A percentile compares a stretch with the other conserved stretches of the same genome.
Conservation (phyloP, 2,329 filamentous ascomycete genomes). For the Incumbomyces lentus region DNA sequence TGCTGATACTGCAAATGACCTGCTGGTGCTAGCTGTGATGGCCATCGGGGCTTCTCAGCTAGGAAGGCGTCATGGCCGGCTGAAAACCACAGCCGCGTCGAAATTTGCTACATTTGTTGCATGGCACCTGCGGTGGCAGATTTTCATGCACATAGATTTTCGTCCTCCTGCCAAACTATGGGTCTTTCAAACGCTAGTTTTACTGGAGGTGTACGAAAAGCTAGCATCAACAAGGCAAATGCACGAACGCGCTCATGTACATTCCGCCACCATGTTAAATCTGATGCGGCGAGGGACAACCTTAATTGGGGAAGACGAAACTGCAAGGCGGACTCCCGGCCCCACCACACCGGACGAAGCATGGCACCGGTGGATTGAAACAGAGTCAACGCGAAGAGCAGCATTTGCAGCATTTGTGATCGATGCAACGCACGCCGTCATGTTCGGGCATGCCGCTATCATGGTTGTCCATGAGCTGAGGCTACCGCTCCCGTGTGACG, state of each 20-base stretch:
- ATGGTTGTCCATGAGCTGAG: conserved; percentile 97
- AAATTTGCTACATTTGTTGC: conserved; percentile 82
- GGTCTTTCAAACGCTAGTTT: conserved; percentile 83
- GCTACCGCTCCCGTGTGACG: conserved; percentile 82
- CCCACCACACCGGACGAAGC: conserved; percentile 57
- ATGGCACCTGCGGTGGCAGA: conserved; percentile 89
- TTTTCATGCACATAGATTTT: conserved; percentile 86
- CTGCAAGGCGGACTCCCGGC: conserved; percentile 41
- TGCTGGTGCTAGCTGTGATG: conserved; percentile 81
- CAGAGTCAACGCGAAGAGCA: conserved; percentile 77
- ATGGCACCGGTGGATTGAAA: conserved; percentile 94
- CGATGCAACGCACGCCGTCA: conserved; percentile 89
- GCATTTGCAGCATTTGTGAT: conserved; percentile 92
- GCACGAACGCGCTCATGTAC: conserved; percentile 90
- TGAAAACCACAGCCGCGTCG: conserved; percentile 64
- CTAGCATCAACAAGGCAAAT: conserved; percentile 88
- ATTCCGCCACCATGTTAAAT: conserved; percentile 89
- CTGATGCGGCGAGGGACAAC: conserved; percentile 90
- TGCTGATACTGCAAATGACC: conserved; percentile 72
- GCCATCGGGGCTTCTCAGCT: conserved; percentile 83
- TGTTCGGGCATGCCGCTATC: conserved; percentile 94
- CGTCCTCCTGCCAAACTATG: conserved; percentile 90
- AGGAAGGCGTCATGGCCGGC: conserved; percentile 66
- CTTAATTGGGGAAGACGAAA: conserved; percentile 55
- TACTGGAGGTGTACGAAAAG: conserved; percentile 93